These are phyloP conservation scores for Trebouxia sp. DNA, from an alignment of 139 green algal genomes.

Conservation along the genomic window DNA sequence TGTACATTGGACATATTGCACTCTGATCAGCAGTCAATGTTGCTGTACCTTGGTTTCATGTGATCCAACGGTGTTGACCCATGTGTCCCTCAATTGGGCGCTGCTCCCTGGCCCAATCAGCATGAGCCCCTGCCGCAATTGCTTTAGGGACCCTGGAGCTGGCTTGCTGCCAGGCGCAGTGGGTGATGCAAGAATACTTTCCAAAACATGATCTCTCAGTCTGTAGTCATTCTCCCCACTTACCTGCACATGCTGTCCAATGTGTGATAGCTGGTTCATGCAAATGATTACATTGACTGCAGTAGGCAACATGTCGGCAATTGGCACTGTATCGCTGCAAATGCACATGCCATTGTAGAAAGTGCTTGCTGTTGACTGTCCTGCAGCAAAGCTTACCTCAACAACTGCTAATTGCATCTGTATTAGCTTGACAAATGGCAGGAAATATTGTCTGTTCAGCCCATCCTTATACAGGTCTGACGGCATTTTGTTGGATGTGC, in stretches of 20 bases:
- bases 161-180: neutral
- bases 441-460: slow-evolving; percentile 7
- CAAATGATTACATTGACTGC: too few relatives aligned
- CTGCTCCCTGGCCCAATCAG: neutral
- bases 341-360: too few relatives aligned
- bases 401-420: slow-evolving; percentile 8
- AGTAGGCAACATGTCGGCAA: too few relatives aligned
- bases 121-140: slow-evolving; percentile 1
- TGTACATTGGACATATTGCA: too few relatives aligned
- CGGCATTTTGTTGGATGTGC: neutral
- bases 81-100: neutral
- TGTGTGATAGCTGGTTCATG: too few relatives aligned
- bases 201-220: neutral
- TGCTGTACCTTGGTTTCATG: neutral
- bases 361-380: too few relatives aligned
- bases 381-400: neutral
- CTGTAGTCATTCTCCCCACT: slow-evolving; percentile 14
- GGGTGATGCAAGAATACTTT: neutral
- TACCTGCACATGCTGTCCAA: neutral
- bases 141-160: too few relatives aligned
- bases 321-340: too few relatives aligned
- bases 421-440: neutral
- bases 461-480: slow-evolving; percentile 4
- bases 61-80: neutral
- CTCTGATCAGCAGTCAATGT: too few relatives aligned